Percentiles rank a stretch among this genome's conserved stretches.
phyloP scores from a whole-genome alignment of 352 stramenopile species.

The Globisporangium uncinulatum region DNA sequence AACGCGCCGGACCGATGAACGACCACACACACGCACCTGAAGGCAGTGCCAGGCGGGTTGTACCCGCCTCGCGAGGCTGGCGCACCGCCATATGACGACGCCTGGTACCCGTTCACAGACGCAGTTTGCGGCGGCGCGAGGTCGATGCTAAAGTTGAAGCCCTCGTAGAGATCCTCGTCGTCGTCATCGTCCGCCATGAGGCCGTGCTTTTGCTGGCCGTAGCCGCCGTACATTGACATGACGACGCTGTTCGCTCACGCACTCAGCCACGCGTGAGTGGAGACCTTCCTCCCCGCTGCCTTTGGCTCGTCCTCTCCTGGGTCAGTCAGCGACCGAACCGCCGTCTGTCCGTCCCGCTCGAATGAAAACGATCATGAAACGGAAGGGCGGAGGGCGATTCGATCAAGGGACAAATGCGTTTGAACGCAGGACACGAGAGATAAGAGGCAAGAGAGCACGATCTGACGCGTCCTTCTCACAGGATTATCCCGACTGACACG shows the following conservation, averaged over 20 bases:
- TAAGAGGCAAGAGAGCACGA: background rate
- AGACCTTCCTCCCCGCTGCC: no score
- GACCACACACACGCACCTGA: conserved; percentile 30
- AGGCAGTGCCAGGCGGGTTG: conserved; percentile 65
- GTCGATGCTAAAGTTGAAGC: conserved; percentile 89
- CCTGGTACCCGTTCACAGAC: conserved; percentile 42
- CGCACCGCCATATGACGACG: conserved; percentile 54
- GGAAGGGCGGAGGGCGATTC: no score
- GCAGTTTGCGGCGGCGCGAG: conserved; percentile 68
- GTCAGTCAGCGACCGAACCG: no score
- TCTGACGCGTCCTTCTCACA: background rate
- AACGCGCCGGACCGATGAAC: no score
- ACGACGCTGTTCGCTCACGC: background rate
- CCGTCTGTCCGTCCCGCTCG: no score
- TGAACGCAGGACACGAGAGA: background rate
- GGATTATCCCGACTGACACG: conserved; percentile 7
- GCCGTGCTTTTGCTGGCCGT: conserved; percentile 47
- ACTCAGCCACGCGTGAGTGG: background rate
- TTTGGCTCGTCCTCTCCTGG: background rate
- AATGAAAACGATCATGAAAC: no score
- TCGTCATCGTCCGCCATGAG: conserved; percentile 74
- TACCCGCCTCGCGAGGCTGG: conserved; percentile 51
- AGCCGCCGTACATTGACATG: conserved; percentile 37
- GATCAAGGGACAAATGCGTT: no score
- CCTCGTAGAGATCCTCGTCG: conserved; percentile 87